Conservation (phyloP, 1,284 basidiomycete species). For the Thecaphora frezii region DNA sequence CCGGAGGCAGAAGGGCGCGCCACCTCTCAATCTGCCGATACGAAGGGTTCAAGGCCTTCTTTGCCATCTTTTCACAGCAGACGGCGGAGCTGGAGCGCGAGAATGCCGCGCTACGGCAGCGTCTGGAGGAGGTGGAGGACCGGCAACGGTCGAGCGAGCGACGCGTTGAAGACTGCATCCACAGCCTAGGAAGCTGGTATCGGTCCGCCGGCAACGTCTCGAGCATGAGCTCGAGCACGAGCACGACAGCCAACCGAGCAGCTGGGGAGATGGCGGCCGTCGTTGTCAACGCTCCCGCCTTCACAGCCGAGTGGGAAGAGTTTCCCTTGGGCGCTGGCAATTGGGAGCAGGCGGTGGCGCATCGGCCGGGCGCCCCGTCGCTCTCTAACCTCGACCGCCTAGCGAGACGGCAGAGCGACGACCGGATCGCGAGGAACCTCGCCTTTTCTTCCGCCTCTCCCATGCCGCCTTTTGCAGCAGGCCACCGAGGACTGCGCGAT, state of each 20-base stretch:
- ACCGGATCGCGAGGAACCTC: conserved; percentile 1
- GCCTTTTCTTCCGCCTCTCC: neutral
- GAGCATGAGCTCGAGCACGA: neutral
- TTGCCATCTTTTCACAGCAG: conserved; percentile 17
- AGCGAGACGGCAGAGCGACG: conserved; percentile 10
- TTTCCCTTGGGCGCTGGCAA: conserved; percentile 32
- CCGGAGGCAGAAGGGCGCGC: neutral
- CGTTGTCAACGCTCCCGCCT: neutral
- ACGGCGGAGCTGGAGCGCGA: conserved; percentile 19
- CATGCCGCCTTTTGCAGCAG: too few relatives aligned
- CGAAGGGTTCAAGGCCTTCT: conserved; percentile 32
- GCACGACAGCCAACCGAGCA: neutral
- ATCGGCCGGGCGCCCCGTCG: conserved; percentile 14
- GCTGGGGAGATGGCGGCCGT: neutral
- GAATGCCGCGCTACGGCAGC: conserved; percentile 15
- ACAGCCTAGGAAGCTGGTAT: conserved; percentile 35
- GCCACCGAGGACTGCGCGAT: too few relatives aligned
- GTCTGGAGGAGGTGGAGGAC: conserved; percentile 15
- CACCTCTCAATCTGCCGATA: conserved; percentile 27
- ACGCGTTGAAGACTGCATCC: conserved; percentile 22
- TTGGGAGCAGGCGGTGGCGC: conserved; percentile 22
- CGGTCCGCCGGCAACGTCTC: conserved; percentile 19
- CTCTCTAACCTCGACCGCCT: conserved; percentile 13
- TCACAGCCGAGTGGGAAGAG: conserved; percentile 27
- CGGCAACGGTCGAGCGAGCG: conserved; percentile 14